Percentiles rank a stretch among this genome's conserved stretches.
Conservation (phyloP, 208 protist genomes). For the Zelonia costaricensis region DNA sequence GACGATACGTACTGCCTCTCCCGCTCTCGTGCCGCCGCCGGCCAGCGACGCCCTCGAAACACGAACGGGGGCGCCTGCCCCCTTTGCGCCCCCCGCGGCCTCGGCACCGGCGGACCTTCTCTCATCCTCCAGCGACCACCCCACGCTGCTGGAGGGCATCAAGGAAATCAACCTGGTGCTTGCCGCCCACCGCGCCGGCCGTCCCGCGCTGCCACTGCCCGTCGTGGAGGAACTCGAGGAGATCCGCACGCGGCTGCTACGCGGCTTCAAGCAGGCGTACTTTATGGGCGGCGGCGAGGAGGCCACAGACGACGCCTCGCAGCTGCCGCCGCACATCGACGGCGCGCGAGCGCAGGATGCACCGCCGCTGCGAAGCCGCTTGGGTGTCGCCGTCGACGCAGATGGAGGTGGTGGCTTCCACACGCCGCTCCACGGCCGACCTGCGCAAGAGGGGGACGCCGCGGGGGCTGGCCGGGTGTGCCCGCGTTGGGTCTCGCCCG, state of each 20-base stretch:
- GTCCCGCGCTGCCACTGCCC: slow-evolving; percentile 16
- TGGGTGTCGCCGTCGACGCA: no score
- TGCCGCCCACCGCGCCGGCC: slow-evolving; percentile 21
- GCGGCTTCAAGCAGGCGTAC: slow-evolving; percentile 7
- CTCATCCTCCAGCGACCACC: slow-evolving; percentile 8
- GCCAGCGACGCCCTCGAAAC: no score
- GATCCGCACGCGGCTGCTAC: slow-evolving; percentile 30
- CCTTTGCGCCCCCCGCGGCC: not conserved
- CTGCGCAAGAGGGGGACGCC: not conserved
- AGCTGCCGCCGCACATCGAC: not conserved
- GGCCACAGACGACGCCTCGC: not conserved
- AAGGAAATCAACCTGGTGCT: slow-evolving; percentile 46
- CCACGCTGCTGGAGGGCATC: slow-evolving; percentile 29
- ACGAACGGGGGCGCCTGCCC: not conserved
- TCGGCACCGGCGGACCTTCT: not conserved
- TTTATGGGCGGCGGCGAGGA: not conserved
- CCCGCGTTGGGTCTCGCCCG: slow-evolving; percentile 32
- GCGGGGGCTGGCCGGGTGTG: not conserved
- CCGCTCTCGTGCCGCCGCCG: no score
- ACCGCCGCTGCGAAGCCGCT: no score
- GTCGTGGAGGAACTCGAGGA: slow-evolving; percentile 49
- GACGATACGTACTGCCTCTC: not conserved
- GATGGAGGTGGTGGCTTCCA: no score
- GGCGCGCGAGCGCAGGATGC: no score
- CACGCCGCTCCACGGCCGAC: no score